Base-by-base conservation (phyloP, 2,329 filamentous ascomycete genomes). In the Neonectria sp. region DNA sequence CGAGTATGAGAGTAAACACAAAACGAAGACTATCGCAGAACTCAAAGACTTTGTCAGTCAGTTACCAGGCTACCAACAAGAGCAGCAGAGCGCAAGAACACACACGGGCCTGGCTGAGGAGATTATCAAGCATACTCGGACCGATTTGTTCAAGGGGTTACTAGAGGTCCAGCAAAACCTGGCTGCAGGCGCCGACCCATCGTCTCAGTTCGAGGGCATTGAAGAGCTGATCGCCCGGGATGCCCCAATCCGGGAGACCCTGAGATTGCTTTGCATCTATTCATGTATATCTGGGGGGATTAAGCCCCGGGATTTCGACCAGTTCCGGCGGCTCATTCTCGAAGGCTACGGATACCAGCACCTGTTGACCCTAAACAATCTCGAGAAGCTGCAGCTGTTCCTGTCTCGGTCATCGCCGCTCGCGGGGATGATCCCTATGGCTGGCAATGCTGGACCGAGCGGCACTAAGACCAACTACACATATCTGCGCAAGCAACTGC, bases 331-430 rank as follows among this genome's bases (percentile, higher is more conserved):
- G 53, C 89, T 96, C 57, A 90, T 99, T 59, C 85, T 98, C 8
- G 93, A 98, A 77, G 95, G 94, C 1, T 99, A 99, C 76, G 96
- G 96, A 29, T 95, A 97, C 78, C 95, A 98, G 77, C 96, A 99
- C 78, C 85, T 99, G 15, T 87, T 98, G 51, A 99, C 97, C 0
- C 89, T 99, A 35, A 89, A 93, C 72, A 92, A 92, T 13, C 86
- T 99, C 43, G 96, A 98, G 78, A 97, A 95, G 78, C 90, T 98
- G 77, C 93, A 95, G 68, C 87, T 99, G 12, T 91, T 99, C 60
- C 85, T 95, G 59, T 91, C 94, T 0, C 88, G 93, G 37, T 90
- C 92, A 29, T 94, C 93, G 5, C 91, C 93, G 5, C 87, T 93
- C 71, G 91, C 93, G n/a, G 91, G 91, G 70, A 92, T 96, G 82